Conservation (phyloP, 2,329 filamentous ascomycete genomes). For the Dryadomyces quercivorus region DNA sequence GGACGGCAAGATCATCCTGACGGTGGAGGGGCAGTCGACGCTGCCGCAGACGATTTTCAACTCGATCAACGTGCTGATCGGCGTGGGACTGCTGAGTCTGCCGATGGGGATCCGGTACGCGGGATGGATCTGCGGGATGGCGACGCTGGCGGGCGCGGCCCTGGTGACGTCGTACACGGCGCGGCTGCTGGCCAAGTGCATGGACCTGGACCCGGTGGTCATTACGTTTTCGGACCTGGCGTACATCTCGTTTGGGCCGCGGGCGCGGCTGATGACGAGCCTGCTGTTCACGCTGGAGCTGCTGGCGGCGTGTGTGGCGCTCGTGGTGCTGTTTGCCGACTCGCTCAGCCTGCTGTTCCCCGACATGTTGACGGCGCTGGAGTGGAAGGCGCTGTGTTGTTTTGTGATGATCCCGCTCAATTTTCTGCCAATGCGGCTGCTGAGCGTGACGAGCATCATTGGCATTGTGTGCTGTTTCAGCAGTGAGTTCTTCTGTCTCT, state of each 20-base stretch:
- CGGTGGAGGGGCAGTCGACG: conserved; percentile 88
- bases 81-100: conserved; percentile 77
- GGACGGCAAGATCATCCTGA: conserved; percentile 71
- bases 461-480: conserved; percentile 85
- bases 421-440: conserved; percentile 68
- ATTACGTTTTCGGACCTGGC: conserved; percentile 93
- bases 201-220: conserved; percentile 72
- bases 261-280: conserved; percentile 70
- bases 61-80: conserved; percentile 85
- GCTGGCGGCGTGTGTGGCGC: conserved; percentile 75
- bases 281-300: conserved; percentile 82
- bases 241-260: conserved; percentile 76
- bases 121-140: conserved; percentile 75
- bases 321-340: conserved; percentile 88
- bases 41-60: conserved; percentile 94
- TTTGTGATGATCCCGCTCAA: conserved; percentile 68
- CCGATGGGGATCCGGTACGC: conserved; percentile 80
- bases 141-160: conserved; percentile 63
- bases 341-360: conserved; percentile 71
- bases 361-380: conserved; percentile 46
- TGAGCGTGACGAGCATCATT: conserved; percentile 84
- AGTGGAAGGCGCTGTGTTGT: conserved; percentile 81
- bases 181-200: conserved; percentile 71
- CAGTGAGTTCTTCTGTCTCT: conserved; percentile 45
- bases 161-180: conserved; percentile 76